Conservation (phyloP, 345 rosid genomes). For the Bruguiera gymnorhiza region DNA sequence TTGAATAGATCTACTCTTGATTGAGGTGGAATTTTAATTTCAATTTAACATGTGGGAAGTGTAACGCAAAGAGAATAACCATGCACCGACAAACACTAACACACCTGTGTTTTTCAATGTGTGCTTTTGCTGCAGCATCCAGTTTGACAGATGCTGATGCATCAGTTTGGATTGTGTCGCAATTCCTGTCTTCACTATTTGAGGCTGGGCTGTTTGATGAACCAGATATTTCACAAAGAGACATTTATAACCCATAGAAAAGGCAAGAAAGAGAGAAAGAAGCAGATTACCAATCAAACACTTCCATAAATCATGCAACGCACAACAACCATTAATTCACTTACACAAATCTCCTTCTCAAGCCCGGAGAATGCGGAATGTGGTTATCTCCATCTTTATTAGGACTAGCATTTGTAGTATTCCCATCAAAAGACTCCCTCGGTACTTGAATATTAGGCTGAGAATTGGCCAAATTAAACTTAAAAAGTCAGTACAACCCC, state of each 20-base stretch:
- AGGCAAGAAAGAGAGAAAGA: background rate
- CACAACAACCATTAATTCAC: conserved; percentile 18
- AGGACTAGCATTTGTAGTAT: conserved; percentile 37
- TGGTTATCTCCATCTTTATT: conserved; percentile 39
- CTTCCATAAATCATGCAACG: conserved; percentile 2
- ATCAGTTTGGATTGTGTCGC: conserved; percentile 35
- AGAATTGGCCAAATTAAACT: background rate
- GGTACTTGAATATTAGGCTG: conserved; percentile 47
- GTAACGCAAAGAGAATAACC: background rate
- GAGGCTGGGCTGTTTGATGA: conserved; percentile 43
- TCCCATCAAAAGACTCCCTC: conserved; percentile 30
- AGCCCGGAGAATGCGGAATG: conserved; percentile 52
- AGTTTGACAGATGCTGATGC: conserved; percentile 56
- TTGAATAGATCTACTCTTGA: background rate
- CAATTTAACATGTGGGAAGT: background rate
- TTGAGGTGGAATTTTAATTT: background rate
- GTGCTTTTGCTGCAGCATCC: conserved; percentile 59
- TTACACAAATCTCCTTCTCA: conserved; percentile 82
- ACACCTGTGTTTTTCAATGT: conserved; percentile 82
- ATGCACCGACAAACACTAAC: background rate
- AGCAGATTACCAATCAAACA: background rate
- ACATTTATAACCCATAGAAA: background rate
- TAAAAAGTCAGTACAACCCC: background rate
- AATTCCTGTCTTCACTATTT: conserved; percentile 43
- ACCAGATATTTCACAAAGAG: conserved; percentile 9